A percentile compares a stretch with the other conserved stretches of the same genome.
These are phyloP conservation scores for Trichoderma reesei DNA, from an alignment of 495 filamentous ascomycete species.

Conservation along the genomic window DNA sequence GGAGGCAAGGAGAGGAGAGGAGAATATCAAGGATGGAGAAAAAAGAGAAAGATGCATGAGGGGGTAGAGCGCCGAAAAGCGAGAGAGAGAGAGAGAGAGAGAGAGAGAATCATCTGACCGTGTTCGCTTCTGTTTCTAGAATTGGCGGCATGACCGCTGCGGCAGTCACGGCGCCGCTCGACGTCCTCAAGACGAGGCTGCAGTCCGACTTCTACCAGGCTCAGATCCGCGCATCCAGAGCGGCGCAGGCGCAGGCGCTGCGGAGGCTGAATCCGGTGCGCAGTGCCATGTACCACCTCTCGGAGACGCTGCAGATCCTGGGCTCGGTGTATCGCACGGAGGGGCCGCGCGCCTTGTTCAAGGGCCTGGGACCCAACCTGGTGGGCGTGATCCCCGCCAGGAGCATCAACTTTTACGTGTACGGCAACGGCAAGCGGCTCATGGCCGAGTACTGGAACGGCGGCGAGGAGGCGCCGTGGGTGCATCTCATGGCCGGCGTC, in stretches of 20 bases:
- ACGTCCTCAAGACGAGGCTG: conserved; percentile 82
- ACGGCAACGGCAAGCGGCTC: conserved; percentile 77
- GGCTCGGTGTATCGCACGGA: conserved; percentile 64
- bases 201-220: conserved; percentile 87
- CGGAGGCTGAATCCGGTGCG: conserved; percentile 32
- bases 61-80: too few relatives aligned
- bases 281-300: conserved; percentile 49
- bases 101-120: too few relatives aligned
- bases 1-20: background rate
- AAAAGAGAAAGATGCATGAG: too few relatives aligned
- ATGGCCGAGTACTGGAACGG: conserved; percentile 55
- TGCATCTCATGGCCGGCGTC: conserved; percentile 65
- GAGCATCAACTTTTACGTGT: conserved; percentile 80
- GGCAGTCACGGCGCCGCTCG: conserved; percentile 75
- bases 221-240: conserved; percentile 43
- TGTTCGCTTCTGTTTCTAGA: conserved; percentile 30
- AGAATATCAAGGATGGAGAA: background rate
- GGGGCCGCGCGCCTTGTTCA: conserved; percentile 78
- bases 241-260: conserved; percentile 22
- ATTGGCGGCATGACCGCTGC: conserved; percentile 82
- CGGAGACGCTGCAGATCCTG: conserved; percentile 75
- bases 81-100: too few relatives aligned
- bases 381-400: conserved; percentile 79
- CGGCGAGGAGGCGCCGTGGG: conserved; percentile 54
- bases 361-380: conserved; percentile 79